phyloP scores from a whole-genome alignment of 2,329 filamentous ascomycete genomes.

The Aspergillus hiratsukae region DNA sequence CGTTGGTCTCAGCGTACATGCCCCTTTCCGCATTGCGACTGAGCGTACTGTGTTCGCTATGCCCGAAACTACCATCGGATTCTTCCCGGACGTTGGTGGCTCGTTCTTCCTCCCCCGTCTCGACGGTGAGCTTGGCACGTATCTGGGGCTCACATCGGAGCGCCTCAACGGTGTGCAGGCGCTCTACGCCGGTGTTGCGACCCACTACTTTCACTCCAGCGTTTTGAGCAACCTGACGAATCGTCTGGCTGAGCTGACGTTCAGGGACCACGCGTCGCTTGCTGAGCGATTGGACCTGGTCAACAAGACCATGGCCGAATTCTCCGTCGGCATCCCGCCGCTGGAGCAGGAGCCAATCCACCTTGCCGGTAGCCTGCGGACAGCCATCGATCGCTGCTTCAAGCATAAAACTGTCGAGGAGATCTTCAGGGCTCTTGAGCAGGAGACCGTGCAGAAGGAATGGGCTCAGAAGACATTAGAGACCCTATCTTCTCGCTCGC shows the following conservation, averaged over 20 bases:
- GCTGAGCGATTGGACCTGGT: conserved; percentile 65
- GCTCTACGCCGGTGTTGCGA: conserved; percentile 88
- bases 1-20: conserved; percentile 89
- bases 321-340: conserved; percentile 72
- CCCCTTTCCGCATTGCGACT: conserved; percentile 92
- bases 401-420: conserved; percentile 60
- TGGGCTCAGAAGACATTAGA: conserved; percentile 78
- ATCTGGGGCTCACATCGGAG: conserved; percentile 87
- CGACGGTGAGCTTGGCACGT: conserved; percentile 81
- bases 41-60: conserved; percentile 95
- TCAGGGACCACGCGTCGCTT: conserved; percentile 69
- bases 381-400: conserved; percentile 83
- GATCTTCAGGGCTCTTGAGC: conserved; percentile 65
- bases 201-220: conserved; percentile 92
- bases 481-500: conserved; percentile 73
- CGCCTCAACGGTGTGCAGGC: conserved; percentile 75
- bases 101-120: conserved; percentile 93
- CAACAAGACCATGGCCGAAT: conserved; percentile 88
- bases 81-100: conserved; percentile 96
- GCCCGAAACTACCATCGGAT: conserved; percentile 97
- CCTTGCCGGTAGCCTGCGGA: conserved; percentile 65
- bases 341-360: conserved; percentile 58
- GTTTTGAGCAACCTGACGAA: conserved; percentile 75
- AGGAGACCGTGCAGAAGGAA: conserved; percentile 51
- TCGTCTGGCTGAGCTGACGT: conserved; percentile 82